Evolutionary conservation across 768 basidiomycete species (phyloP).

Genomic region (Podaxis pistillaris): DNA sequence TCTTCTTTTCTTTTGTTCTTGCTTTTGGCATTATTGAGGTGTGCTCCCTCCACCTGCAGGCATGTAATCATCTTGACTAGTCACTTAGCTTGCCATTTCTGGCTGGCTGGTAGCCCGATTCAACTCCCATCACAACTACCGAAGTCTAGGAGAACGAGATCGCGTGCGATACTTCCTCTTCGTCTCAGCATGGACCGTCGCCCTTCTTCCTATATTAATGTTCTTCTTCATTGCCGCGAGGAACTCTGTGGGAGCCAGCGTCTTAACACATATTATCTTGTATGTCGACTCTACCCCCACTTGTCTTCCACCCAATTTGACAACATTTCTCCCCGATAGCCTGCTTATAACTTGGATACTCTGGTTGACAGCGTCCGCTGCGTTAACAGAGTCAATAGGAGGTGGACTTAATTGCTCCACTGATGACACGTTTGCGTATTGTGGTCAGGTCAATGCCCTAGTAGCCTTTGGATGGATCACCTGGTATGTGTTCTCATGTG

Average conservation of each 20-base stretch:
- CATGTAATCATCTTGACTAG: not conserved
- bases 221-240: slow-evolving; percentile 53
- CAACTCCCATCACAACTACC: slow-evolving; percentile 54
- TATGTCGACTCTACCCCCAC: slow-evolving; percentile 32
- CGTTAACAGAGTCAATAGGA: slow-evolving; percentile 63
- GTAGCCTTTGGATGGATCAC: slow-evolving; percentile 76
- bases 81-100: slow-evolving; percentile 58
- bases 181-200: slow-evolving; percentile 68
- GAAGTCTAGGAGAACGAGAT: slow-evolving; percentile 47
- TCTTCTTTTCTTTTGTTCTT: slow-evolving; percentile 5
- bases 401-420: slow-evolving; percentile 69
- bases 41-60: not conserved
- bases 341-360: slow-evolving; percentile 71
- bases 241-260: slow-evolving; percentile 53
- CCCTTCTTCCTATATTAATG: slow-evolving; percentile 51
- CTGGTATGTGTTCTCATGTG: slow-evolving; percentile 44
- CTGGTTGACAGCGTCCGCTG: slow-evolving; percentile 73
- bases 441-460: slow-evolving; percentile 74
- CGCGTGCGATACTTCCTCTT: slow-evolving; percentile 70
- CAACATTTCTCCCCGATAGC: slow-evolving; percentile 32
- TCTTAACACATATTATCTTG: slow-evolving; percentile 64
- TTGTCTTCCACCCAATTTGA: not conserved
- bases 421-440: slow-evolving; percentile 53
- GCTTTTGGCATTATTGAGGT: slow-evolving; percentile 4
- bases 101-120: slow-evolving; percentile 70